Evolutionary conservation across 305 asterid genomes (phyloP), one percentile per base, ranked within the genome.

Genomic region (Fraxinus xanthoxyloides): DNA sequence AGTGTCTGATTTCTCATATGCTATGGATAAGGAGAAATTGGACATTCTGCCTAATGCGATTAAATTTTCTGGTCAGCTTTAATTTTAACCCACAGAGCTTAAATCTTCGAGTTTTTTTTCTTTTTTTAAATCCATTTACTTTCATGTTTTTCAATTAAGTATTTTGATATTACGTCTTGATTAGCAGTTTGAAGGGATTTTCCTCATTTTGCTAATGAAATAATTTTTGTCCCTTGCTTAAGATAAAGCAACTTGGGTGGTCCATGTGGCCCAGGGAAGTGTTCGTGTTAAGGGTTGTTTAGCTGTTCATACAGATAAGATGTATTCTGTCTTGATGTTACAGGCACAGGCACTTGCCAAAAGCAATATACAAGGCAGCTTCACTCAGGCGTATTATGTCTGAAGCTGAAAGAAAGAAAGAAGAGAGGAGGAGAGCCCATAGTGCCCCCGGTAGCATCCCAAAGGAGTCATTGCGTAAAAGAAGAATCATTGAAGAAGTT

Each of bases 291-390:
- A 36, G 35, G 28, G 3, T 17, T 15, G 51, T 40, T 75, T 77
- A 63, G 19, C 65, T 43, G 5, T 7, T 65, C 48, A 23, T 31
- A 12, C 72, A 8, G 5, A 73, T 38, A 35, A 72, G 35, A 56
- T 51, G 24, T 74, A 26, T 10, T 28, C 31, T 38, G 7, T 54
- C 75, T 40, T 80, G 35, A 54, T 78, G 35, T 82, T 59, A 78
- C 95, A 95, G 99, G 94, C 98, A 94, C 77, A 90, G 94, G 79
- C 98, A 95, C 90, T 86, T 95, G 88, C 99, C 99, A 2, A 93
- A 79, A 78, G 82, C 99, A 80, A 88, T 95, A 85, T 94, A 91
- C 79, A 95, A 88, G 88, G 99, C 99, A 69, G 76, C 90, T 69
- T 81, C 87, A 32, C 89, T 90, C 77, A 87, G 92, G 72, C 98